Evolutionary conservation across 2,329 filamentous ascomycete genomes (phyloP).

Genomic region (Hypoxylon sp.): DNA sequence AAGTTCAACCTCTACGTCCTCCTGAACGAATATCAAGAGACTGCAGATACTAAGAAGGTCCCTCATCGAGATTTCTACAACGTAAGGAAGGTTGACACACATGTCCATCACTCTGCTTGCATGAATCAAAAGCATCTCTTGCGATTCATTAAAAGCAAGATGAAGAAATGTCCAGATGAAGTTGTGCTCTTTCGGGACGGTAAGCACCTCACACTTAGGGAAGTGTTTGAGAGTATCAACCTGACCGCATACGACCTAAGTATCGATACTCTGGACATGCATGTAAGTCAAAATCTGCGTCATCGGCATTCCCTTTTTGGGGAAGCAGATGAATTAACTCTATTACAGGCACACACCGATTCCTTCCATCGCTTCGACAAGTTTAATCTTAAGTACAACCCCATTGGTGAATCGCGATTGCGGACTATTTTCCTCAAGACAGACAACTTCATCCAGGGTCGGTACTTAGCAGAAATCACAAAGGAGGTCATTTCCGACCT

Average conservation of each 20-base stretch:
- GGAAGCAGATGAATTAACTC: constrained; percentile 36
- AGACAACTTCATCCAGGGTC: constrained; percentile 96
- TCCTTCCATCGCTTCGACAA: constrained; percentile 99
- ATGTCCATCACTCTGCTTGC: constrained; percentile 98
- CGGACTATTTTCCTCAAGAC: constrained; percentile 99
- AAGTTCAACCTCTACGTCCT: constrained; percentile 96
- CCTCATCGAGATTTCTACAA: constrained; percentile 99
- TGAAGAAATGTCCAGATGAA: constrained; percentile 98
- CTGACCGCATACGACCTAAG: constrained; percentile 97
- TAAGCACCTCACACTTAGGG: constrained; percentile 88
- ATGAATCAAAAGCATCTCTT: constrained; percentile 99
- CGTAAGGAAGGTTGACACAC: constrained; percentile 97
- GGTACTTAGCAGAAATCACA: constrained; percentile 96
- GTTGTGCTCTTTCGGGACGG: constrained; percentile 93
- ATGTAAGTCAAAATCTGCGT: constrained; percentile 69
- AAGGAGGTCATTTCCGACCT: constrained; percentile 98
- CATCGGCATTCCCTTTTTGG: neutral
- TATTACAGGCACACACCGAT: constrained; percentile 85
- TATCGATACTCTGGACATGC: constrained; percentile 99
- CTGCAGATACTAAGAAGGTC: constrained; percentile 96
- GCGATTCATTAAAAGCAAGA: constrained; percentile 99
- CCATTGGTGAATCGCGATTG: constrained; percentile 92
- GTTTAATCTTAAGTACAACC: constrained; percentile 99
- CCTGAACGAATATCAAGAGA: constrained; percentile 97
- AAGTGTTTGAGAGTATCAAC: constrained; percentile 98